Base-by-base conservation (phyloP, 2,329 filamentous ascomycete species). In the Rhynchosporium agropyri region DNA sequence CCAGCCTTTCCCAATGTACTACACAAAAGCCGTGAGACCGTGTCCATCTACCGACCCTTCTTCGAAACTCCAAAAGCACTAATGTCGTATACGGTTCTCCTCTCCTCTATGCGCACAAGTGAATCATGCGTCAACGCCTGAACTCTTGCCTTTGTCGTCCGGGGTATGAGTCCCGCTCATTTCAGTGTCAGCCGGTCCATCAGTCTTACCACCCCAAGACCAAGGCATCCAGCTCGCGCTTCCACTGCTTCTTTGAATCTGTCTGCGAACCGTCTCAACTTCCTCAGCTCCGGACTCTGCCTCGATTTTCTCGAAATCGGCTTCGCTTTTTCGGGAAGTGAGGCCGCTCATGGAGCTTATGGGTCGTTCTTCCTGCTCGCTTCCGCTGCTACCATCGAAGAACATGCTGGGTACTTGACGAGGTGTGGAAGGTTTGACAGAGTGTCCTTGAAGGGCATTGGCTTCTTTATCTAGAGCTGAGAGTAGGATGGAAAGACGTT, bases 291-390 rank as follows among this genome's bases (percentile, higher is more conserved):
- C 83, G 71, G 87, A 89, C 73, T 93, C 89, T 40, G 88, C 86
- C 66, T 95, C 90, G 69, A 96, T 91, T 74, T 91, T 90, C 73
- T 96, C 92, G 73, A 97, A 97, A 70, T 96, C 94, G 26, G 84
- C 85, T 74, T 97, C 92, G 75, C 91, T 96, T 67, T 87, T 87
- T 73, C 90, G 94, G 78, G 94, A 94, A 70, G 85, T 89, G 71
- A 96, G 77, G 3, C 80, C 85, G 65, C 82, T 83, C 70, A 76
- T 60, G 4, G 69, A 63, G 43, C 69, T 72, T 61, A 60, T 71
- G 55, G 67, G 69, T 56, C 66, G 64, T 53, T 67, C 69, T 26
- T 71, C 70, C 10, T 72, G 68, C 36, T 72, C 71, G 57, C 75
- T 50, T 62, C 72, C 36, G 70, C 72, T 45, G 58, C 68, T 74